These are phyloP conservation scores for Penicillium sp. DNA, from an alignment of 2,329 filamentous ascomycete species.

Conservation along the genomic window DNA sequence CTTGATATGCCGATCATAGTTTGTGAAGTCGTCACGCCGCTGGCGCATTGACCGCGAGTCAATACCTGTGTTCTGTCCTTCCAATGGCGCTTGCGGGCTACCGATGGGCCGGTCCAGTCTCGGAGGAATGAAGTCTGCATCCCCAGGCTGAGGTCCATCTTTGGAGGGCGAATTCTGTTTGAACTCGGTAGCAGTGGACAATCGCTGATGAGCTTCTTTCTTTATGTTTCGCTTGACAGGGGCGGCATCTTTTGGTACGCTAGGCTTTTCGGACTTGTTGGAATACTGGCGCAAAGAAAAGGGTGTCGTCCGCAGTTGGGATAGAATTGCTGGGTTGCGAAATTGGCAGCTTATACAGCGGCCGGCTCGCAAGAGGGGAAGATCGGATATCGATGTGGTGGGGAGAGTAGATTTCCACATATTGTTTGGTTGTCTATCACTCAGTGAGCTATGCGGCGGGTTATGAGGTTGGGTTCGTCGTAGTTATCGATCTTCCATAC, in stretches of 20 bases:
- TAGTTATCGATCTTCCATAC: not conserved
- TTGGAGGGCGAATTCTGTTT: slow-evolving; percentile 29
- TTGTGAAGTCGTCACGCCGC: slow-evolving; percentile 73
- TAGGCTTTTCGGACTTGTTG: slow-evolving; percentile 16
- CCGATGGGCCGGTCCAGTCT: slow-evolving; percentile 74
- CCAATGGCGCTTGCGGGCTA: slow-evolving; percentile 67
- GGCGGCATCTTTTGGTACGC: not conserved
- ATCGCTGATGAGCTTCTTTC: slow-evolving; percentile 2
- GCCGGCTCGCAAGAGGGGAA: slow-evolving; percentile 25
- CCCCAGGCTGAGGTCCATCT: slow-evolving; percentile 28
- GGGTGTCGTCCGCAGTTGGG: slow-evolving; percentile 20
- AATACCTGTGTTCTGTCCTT: slow-evolving; percentile 78
- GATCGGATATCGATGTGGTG: slow-evolving; percentile 22
- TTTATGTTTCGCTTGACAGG: slow-evolving; percentile 1
- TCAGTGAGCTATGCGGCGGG: not conserved
- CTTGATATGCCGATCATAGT: slow-evolving; percentile 80
- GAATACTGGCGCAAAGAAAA: slow-evolving; percentile 32
- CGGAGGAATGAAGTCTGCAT: slow-evolving; percentile 52
- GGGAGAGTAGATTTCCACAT: slow-evolving; percentile 34
- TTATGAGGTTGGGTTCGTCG: not conserved
- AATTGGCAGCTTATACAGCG: slow-evolving; percentile 40
- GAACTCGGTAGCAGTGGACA: slow-evolving; percentile 26
- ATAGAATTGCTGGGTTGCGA: slow-evolving; percentile 24
- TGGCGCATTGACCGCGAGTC: slow-evolving; percentile 67
- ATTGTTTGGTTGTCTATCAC: slow-evolving; percentile 2